Percentiles rank a stretch among this genome's conserved stretches.
Conservation (phyloP, 805 yeast genomes). For the Saturnispora ahearnii region DNA sequence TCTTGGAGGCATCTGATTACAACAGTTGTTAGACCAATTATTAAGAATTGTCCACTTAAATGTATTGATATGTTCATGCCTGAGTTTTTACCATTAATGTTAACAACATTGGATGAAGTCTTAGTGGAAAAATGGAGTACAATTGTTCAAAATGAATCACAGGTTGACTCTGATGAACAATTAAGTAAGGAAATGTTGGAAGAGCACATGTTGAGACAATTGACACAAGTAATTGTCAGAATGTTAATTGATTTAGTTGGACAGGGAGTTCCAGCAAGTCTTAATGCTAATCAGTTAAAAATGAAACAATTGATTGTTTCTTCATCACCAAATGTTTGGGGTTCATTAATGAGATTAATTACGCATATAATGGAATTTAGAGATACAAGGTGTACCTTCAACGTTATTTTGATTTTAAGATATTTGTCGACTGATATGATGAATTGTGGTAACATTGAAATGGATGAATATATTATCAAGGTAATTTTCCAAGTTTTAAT, state of each 20-base stretch:
- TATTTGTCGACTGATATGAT: conserved; percentile 63
- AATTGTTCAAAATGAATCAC: conserved; percentile 51
- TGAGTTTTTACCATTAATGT: conserved; percentile 68
- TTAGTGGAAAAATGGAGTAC: conserved; percentile 69
- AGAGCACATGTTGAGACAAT: conserved; percentile 85
- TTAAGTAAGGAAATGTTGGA: conserved; percentile 98
- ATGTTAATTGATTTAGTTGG: conserved; percentile 82
- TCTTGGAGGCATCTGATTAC: conserved; percentile 97
- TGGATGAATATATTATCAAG: conserved; percentile 59
- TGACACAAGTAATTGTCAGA: conserved; percentile 86
- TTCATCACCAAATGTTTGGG: conserved; percentile 52
- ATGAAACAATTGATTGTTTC: conserved; percentile 59
- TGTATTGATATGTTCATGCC: conserved; percentile 61
- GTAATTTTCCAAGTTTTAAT: conserved; percentile 63
- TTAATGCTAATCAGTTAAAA: conserved; percentile 53
- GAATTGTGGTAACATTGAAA: conserved; percentile 54
- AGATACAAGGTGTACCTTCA: conserved; percentile 89
- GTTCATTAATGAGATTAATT: conserved; percentile 66
- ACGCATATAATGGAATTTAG: conserved; percentile 72
- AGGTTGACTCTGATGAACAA: conserved; percentile 56
- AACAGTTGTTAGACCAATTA: conserved; percentile 74
- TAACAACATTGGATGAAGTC: conserved; percentile 64
- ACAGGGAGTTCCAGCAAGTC: conserved; percentile 44
- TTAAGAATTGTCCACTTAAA: conserved; percentile 78
- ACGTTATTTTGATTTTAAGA: conserved; percentile 73